Conservation (phyloP, 306 rosid species). For the Sphenostylis stenocarpa region DNA sequence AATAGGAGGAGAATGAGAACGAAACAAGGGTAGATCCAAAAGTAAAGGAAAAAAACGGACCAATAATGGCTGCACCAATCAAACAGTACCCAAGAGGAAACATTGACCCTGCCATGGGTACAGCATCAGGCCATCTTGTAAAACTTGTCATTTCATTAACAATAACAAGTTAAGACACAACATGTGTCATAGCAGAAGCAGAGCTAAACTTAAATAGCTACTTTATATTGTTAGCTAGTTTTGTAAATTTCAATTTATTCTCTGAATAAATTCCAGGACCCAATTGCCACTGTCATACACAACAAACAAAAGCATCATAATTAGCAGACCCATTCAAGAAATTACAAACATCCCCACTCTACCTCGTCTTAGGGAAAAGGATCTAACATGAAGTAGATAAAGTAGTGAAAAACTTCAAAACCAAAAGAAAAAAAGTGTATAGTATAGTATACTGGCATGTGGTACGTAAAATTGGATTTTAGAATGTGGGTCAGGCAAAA, state of each 20-base stretch:
- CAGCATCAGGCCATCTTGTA: constrained; percentile 15
- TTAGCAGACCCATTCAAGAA: constrained; percentile 20
- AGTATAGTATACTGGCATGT: constrained; percentile 5
- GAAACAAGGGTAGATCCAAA: constrained; percentile 48
- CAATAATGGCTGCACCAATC: constrained; percentile 36
- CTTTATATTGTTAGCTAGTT: constrained; percentile 2
- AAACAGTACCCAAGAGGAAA: constrained; percentile 34
- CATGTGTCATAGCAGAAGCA: constrained; percentile 43
- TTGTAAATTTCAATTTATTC: not conserved
- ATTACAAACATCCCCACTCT: not conserved
- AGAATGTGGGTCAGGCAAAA: not conserved
- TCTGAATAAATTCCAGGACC: constrained; percentile 3
- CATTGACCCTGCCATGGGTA: not conserved
- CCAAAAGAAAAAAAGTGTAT: not conserved
- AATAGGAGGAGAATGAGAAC: constrained; percentile 44
- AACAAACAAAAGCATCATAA: constrained; percentile 14
- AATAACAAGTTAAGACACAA: constrained; percentile 24
- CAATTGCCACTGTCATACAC: not conserved
- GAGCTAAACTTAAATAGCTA: constrained; percentile 12
- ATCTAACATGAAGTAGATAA: not conserved
- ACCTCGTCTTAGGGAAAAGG: not conserved
- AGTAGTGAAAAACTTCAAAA: not conserved
- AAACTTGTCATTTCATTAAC: constrained; percentile 38
- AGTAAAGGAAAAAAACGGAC: constrained; percentile 23
- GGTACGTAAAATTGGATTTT: constrained; percentile 1